phyloP scores from a whole-genome alignment of 2,329 filamentous ascomycete species.

The Cadophora luteo-olivacea region DNA sequence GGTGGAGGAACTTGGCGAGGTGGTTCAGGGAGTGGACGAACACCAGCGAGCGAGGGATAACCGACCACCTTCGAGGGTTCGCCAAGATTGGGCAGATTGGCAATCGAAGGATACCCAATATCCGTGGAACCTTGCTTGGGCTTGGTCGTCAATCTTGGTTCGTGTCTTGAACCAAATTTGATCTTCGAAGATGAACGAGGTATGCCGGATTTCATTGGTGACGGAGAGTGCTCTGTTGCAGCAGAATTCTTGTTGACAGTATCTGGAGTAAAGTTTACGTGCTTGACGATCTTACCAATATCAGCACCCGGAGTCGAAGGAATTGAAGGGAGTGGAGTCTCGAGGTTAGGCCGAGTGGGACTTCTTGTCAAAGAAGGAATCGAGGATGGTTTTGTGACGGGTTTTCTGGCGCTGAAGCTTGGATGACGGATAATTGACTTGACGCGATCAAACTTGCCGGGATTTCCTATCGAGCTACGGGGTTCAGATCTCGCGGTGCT shows the following conservation, averaged over 20 bases:
- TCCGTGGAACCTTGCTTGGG: conserved; percentile 44
- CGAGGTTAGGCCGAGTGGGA: conserved; percentile 57
- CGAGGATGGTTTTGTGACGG: conserved; percentile 30
- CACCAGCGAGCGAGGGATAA: conserved; percentile 42
- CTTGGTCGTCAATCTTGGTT: conserved; percentile 32
- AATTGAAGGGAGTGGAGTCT: conserved; percentile 59
- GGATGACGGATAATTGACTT: conserved; percentile 61
- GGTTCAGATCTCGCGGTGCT: conserved; percentile 42
- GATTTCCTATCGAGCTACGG: conserved; percentile 35
- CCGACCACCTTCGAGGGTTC: conserved; percentile 31
- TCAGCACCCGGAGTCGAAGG: conserved; percentile 62
- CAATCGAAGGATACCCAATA: conserved; percentile 61
- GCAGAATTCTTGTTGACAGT: conserved; percentile 57
- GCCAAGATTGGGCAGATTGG: conserved; percentile 40
- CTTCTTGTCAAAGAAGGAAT: conserved; percentile 44
- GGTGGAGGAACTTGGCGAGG: conserved; percentile 34
- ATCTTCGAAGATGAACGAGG: conserved; percentile 51
- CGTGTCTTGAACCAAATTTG: conserved; percentile 47
- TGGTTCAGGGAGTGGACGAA: conserved; percentile 37
- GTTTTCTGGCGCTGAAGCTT: conserved; percentile 36
- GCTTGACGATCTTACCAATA: conserved; percentile 66
- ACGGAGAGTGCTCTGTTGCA: conserved; percentile 58
- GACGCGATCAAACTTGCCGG: conserved; percentile 53
- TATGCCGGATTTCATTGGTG: conserved; percentile 58
- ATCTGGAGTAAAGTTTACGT: conserved; percentile 80